phyloP scores from a whole-genome alignment of 176 grass and related monocot genomes.

The Juncus inflexus region DNA sequence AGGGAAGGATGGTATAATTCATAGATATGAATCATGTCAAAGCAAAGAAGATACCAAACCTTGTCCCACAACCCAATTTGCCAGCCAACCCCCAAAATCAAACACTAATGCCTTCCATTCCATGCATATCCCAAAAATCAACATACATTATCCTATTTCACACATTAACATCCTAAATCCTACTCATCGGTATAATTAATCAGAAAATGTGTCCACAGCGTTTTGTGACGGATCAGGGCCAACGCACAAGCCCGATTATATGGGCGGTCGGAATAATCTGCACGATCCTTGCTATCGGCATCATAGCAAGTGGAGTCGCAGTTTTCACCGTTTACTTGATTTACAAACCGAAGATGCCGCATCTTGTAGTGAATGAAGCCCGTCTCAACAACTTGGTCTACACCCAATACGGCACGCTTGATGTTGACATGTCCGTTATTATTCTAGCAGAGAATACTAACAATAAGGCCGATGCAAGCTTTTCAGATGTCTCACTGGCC shows the following conservation, averaged over 20 bases:
- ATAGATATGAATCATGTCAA: conserved; percentile 9
- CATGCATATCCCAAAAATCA: neutral
- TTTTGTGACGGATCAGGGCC: neutral
- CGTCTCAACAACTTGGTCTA: conserved; percentile 39
- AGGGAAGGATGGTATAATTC: neutral
- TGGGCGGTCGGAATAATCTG: conserved; percentile 51
- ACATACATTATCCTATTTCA: neutral
- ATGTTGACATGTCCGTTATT: conserved; percentile 29
- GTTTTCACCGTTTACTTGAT: conserved; percentile 73
- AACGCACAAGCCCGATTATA: conserved; percentile 3
- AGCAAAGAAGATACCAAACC: conserved; percentile 80
- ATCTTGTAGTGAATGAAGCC: conserved; percentile 48
- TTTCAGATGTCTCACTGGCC: conserved; percentile 48
- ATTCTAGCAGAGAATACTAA: conserved; percentile 61
- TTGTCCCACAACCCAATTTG: conserved; percentile 12
- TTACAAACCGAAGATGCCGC: conserved; percentile 68
- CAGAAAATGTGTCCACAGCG: neutral
- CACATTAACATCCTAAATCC: neutral
- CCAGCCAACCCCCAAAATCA: neutral
- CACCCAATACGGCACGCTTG: conserved; percentile 41
- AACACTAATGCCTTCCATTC: neutral
- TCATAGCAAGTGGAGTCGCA: conserved; percentile 50
- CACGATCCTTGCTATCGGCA: conserved; percentile 36
- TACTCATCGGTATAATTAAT: neutral
- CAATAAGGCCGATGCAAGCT: conserved; percentile 49